Percentiles rank a stretch among this genome's conserved stretches.
phyloP scores from a whole-genome alignment of 176 grass and related monocot genomes.

The Rhynchospora tenuis region DNA sequence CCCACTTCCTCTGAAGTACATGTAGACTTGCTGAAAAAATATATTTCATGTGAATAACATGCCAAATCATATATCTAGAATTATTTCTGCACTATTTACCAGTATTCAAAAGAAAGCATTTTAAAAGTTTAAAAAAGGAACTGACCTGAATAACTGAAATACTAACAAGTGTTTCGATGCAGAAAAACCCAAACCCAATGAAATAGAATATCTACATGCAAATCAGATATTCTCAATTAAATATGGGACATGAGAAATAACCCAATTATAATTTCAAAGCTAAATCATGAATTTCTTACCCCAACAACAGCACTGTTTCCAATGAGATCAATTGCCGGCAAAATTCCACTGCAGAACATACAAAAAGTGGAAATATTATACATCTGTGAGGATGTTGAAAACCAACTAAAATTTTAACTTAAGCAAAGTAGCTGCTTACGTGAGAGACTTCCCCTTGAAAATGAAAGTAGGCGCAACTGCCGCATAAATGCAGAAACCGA shows the following conservation, averaged over 20 bases:
- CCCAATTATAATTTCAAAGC: not conserved
- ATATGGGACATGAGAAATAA: conserved; percentile 2
- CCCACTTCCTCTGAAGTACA: conserved; percentile 87
- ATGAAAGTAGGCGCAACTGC: conserved; percentile 86
- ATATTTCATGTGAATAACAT: conserved; percentile 15
- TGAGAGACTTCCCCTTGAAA: conserved; percentile 98
- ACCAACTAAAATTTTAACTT: not conserved
- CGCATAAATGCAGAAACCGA: conserved; percentile 77
- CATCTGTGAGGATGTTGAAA: not conserved
- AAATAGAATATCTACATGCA: conserved; percentile 82
- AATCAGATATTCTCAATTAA: not conserved
- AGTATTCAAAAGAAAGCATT: not conserved
- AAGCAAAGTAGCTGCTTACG: conserved; percentile 49
- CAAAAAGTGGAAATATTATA: conserved; percentile 13
- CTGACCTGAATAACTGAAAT: conserved; percentile 80
- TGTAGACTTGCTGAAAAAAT: conserved; percentile 60
- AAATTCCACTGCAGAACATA: conserved; percentile 66
- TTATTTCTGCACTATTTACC: not conserved
- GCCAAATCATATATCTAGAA: conserved; percentile 1
- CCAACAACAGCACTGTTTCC: conserved; percentile 59
- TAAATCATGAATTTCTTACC: conserved; percentile 32
- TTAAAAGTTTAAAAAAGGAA: not conserved
- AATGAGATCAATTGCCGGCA: conserved; percentile 81
- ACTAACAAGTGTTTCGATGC: conserved; percentile 74
- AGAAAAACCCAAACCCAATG: conserved; percentile 89